Evolutionary conservation across 2,329 filamentous ascomycete genomes (phyloP), one percentile per base, ranked within the genome.

Genomic region (Aspergillus aculeatinus): DNA sequence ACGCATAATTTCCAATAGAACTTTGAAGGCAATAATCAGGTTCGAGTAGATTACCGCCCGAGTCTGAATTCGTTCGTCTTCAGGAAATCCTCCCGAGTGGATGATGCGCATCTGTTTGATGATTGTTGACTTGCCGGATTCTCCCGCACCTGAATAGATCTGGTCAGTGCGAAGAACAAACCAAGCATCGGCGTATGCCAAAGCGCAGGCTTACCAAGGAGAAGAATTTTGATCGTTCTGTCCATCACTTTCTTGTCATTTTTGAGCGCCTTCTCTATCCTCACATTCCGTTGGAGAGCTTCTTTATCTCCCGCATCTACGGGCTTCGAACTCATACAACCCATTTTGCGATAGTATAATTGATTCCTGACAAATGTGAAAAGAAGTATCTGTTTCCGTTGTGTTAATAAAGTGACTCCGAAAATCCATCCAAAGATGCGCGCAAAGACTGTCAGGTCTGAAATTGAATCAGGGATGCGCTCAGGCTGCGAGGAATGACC

Each of bases 41-140:
- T 99, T 99, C 77, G 89, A 93, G 79, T 97, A 98, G 67, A 98
- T 93, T 71, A 97, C 93, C 16, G 92, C 90, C 69, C 95, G 92
- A 85, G 92, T 96, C 82, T 97, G 92, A 66, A 96, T 87, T 76
- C 92, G 91, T 77, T 98, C 95, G 65, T 86, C 87, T 70, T 91
- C 90, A 72, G 87, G 91, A 80, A 98, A 98, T 54, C 95, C 94
- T 76, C 92, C 88, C 14, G 92, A 88, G 76, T 98, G 95, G 69
- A 99, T 97, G 77, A 99, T 88, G 76, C 94, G 94, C 95, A 99
- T 98, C 82, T 98, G 94, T 81, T 98, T 98, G 66, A 98, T 86
- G 61, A 98, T 93, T 1, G 94, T 98, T 9, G 94, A 97, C 79
- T 98, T 98, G 66, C 94, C 91, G 60, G 90, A 95, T 79, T 98